phyloP scores from a whole-genome alignment of 495 filamentous ascomycete genomes.

The Penicillium steckii region DNA sequence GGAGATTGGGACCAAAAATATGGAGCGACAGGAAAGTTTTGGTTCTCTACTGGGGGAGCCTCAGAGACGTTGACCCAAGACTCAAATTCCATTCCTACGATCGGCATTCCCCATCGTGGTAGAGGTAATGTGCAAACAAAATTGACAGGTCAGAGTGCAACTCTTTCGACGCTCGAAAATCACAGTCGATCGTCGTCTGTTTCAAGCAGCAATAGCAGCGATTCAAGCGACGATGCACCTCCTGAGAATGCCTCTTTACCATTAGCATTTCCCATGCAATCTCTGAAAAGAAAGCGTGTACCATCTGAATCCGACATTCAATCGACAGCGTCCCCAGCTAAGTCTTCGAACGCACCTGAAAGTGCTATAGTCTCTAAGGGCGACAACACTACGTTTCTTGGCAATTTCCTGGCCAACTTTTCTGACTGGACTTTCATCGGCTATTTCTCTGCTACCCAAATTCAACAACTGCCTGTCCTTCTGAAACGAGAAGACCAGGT shows the following conservation, averaged over 20 bases:
- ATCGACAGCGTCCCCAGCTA: constrained; percentile 31
- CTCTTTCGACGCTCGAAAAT: constrained; percentile 5
- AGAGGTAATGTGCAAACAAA: constrained; percentile 10
- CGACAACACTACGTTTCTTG: constrained; percentile 41
- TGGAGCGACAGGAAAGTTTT: constrained; percentile 48
- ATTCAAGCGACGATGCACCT: constrained; percentile 31
- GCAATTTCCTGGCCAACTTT: constrained; percentile 45
- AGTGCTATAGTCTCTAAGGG: constrained; percentile 15
- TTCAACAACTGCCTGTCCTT: constrained; percentile 32
- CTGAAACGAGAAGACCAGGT: constrained; percentile 39
- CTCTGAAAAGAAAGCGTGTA: constrained; percentile 43
- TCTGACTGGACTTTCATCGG: constrained; percentile 46
- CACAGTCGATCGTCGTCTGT: constrained; percentile 20
- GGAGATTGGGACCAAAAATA: constrained; percentile 52
- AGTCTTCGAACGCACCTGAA: constrained; percentile 19
- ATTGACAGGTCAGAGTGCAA: constrained; percentile 5
- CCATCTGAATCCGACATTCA: constrained; percentile 36
- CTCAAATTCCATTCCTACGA: constrained; percentile 38
- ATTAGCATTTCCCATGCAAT: constrained; percentile 8
- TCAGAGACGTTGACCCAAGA: constrained; percentile 3
- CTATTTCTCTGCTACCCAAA: constrained; percentile 40
- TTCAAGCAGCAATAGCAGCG: constrained; percentile 32
- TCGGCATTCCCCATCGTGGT: constrained; percentile 37
- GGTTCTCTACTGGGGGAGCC: constrained; percentile 31
- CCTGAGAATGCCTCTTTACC: constrained; percentile 24